Evolutionary conservation across 2,329 filamentous ascomycete genomes (phyloP).

Genomic region (Exophiala viscosa): DNA sequence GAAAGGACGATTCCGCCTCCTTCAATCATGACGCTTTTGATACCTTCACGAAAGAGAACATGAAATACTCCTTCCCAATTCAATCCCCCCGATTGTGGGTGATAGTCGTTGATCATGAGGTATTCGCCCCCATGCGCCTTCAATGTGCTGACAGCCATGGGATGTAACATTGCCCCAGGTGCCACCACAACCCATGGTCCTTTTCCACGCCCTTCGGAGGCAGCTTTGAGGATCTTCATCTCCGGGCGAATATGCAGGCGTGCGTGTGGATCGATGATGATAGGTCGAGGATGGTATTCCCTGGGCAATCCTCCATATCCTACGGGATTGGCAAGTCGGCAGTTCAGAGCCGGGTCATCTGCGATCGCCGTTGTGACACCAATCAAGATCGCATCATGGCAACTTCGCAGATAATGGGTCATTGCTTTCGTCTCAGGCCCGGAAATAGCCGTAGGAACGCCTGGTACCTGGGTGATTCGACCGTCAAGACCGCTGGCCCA

Average conservation of each 20-base stretch:
- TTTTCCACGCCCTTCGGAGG: slow-evolving; percentile 61
- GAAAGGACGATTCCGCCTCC: slow-evolving; percentile 82
- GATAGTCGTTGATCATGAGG: slow-evolving; percentile 35
- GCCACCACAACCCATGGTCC: slow-evolving; percentile 69
- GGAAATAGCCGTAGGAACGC: slow-evolving; percentile 77
- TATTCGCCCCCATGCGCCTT: slow-evolving; percentile 47
- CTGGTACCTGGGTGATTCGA: slow-evolving; percentile 69
- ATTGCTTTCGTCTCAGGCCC: slow-evolving; percentile 81
- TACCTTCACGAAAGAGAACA: slow-evolving; percentile 55
- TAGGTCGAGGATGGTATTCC: slow-evolving; percentile 67
- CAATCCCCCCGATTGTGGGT: slow-evolving; percentile 23
- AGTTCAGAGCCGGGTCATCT: slow-evolving; percentile 83
- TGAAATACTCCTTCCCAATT: slow-evolving; percentile 64
- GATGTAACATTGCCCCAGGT: slow-evolving; percentile 43
- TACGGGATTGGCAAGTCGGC: slow-evolving; percentile 62
- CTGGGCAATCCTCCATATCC: slow-evolving; percentile 51
- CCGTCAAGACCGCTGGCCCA: slow-evolving; percentile 90
- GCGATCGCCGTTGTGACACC: slow-evolving; percentile 79
- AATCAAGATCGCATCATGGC: slow-evolving; percentile 79
- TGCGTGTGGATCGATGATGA: slow-evolving; percentile 75
- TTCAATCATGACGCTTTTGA: slow-evolving; percentile 85
- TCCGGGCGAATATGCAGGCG: slow-evolving; percentile 63
- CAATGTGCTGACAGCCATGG: slow-evolving; percentile 43
- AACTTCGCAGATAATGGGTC: slow-evolving; percentile 84
- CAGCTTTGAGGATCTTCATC: slow-evolving; percentile 65